Conservation (phyloP, 257 asterid genomes). For the Orobanche coerulescens region DNA sequence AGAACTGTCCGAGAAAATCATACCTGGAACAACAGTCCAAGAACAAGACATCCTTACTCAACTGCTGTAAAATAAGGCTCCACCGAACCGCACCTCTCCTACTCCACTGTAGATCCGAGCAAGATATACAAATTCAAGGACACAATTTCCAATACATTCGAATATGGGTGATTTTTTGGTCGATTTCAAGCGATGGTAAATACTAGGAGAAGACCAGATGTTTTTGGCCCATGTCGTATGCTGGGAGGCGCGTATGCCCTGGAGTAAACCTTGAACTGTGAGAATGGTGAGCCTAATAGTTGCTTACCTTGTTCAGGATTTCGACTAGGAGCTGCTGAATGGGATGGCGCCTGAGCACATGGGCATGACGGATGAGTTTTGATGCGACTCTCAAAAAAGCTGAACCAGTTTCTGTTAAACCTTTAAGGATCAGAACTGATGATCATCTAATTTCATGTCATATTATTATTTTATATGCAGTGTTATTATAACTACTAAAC, state of each 20-base stretch:
- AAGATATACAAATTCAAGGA: conserved; percentile 21
- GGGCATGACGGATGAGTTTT: conserved; percentile 19
- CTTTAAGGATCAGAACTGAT: no score
- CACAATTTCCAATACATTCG: conserved; percentile 24
- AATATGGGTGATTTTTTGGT: conserved; percentile 18
- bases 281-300: conserved; percentile 20
- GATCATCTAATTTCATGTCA: no score
- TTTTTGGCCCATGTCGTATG: not conserved
- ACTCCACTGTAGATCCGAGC: conserved; percentile 24
- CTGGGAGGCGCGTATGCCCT: conserved; percentile 19
- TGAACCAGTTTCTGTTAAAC: not conserved
- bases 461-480: no score
- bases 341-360: conserved; percentile 9
- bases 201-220: no score
- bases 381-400: conserved; percentile 12
- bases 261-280: conserved; percentile 18
- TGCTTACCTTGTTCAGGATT: conserved; percentile 12
- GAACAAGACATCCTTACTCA: conserved; percentile 24
- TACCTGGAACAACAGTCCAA: not conserved
- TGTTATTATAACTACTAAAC: no score
- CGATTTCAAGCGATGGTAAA: conserved; percentile 23
- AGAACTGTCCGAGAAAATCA: not conserved
- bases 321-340: conserved; percentile 12
- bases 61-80: conserved; percentile 27
- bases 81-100: conserved; percentile 27